A percentile compares a stretch with the other conserved stretches of the same genome.
Evolutionary conservation across 116 monocot species (phyloP).

Genomic region (Cymodocea nodosa): DNA sequence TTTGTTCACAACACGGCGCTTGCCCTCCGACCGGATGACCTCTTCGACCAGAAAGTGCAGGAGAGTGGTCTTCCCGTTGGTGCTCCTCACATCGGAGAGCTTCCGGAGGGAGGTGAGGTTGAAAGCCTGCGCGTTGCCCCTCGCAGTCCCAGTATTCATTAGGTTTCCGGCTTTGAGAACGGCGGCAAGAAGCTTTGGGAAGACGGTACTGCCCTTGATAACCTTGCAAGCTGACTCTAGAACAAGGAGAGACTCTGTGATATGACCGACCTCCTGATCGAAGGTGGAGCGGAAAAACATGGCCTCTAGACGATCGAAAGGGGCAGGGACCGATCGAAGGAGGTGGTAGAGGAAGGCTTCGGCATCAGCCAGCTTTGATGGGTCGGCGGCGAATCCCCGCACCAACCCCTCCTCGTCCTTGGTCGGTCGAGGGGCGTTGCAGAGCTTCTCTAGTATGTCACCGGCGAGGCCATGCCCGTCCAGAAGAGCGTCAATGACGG

Average conservation of each 20-base stretch:
- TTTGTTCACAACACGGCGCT: constrained; percentile 36
- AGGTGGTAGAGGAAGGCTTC: constrained; percentile 77
- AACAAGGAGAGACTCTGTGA: constrained; percentile 27
- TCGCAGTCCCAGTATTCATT: constrained; percentile 79
- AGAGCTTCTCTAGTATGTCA: constrained; percentile 71
- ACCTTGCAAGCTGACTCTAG: constrained; percentile 69
- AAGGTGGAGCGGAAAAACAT: constrained; percentile 60
- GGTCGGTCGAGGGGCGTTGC: constrained; percentile 22
- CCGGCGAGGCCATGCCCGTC: constrained; percentile 50
- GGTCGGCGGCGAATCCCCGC: constrained; percentile 36
- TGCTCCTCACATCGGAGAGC: constrained; percentile 84
- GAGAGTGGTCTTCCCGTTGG: constrained; percentile 72
- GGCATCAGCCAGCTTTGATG: constrained; percentile 46
- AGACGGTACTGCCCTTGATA: constrained; percentile 36
- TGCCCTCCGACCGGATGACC: constrained; percentile 68
- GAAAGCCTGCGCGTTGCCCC: constrained; percentile 90
- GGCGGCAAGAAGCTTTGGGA: constrained; percentile 74
- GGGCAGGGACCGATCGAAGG: constrained; percentile 31
- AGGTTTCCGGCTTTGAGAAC: constrained; percentile 81
- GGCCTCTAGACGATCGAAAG: constrained; percentile 52
- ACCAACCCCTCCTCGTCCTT: constrained; percentile 49
- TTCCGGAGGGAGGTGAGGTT: constrained; percentile 65
- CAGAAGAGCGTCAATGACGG: constrained; percentile 53
- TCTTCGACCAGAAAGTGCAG: constrained; percentile 80
- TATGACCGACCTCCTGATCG: constrained; percentile 32